Percentiles rank a stretch among this genome's conserved stretches.
Evolutionary conservation across 2,329 filamentous ascomycete species (phyloP).

Genomic region (Aureobasidium vineae): DNA sequence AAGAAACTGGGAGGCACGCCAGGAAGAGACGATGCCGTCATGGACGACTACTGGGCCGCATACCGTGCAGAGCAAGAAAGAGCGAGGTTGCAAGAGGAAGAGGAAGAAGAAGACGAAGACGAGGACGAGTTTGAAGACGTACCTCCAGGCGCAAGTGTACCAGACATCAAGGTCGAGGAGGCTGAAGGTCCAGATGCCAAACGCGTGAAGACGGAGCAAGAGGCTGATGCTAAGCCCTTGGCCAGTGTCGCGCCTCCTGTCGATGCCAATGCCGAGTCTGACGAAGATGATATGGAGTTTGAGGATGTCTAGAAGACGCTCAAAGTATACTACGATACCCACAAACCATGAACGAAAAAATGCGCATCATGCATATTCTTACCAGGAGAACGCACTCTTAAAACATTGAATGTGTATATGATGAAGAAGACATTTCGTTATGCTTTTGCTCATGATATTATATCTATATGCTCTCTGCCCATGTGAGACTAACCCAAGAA

Average conservation of each 20-base stretch:
- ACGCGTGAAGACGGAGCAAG: slow-evolving; percentile 59
- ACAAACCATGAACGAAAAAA: not conserved
- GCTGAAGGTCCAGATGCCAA: slow-evolving; percentile 55
- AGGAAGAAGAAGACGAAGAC: slow-evolving; percentile 51
- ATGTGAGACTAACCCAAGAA: slow-evolving; percentile 64
- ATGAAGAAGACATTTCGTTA: slow-evolving; percentile 4
- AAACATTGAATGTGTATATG: not conserved
- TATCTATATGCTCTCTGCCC: not conserved
- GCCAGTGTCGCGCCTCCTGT: slow-evolving; percentile 30
- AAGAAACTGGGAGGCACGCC: slow-evolving; percentile 50
- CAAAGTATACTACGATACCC: slow-evolving; percentile 19
- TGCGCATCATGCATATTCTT: not conserved
- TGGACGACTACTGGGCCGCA: slow-evolving; percentile 67
- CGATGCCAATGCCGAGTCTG: slow-evolving; percentile 46
- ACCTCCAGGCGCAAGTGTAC: slow-evolving; percentile 31
- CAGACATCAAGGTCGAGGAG: slow-evolving; percentile 34
- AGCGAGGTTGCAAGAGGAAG: slow-evolving; percentile 40
- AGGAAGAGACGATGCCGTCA: slow-evolving; percentile 50
- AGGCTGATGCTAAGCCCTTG: slow-evolving; percentile 34
- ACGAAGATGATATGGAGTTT: slow-evolving; percentile 50
- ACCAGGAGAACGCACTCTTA: not conserved
- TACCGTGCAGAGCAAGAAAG: slow-evolving; percentile 60
- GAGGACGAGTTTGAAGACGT: slow-evolving; percentile 56
- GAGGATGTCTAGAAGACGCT: slow-evolving; percentile 41
- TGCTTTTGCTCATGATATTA: not conserved